These are phyloP conservation scores for Anthostomella pinea DNA, from an alignment of 2,329 filamentous ascomycete species.

Conservation along the genomic window DNA sequence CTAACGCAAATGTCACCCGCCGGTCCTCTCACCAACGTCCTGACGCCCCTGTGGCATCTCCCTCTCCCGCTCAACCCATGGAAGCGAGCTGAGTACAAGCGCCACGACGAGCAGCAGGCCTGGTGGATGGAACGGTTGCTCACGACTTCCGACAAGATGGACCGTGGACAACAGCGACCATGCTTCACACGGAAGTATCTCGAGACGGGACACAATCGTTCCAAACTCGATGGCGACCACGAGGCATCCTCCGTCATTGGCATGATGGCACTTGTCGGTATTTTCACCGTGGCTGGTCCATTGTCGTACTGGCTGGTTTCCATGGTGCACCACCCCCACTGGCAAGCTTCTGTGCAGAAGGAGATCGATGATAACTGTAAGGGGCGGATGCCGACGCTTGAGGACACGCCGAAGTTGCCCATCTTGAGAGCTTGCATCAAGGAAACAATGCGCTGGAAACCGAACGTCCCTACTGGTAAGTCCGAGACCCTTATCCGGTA, in stretches of 20 bases:
- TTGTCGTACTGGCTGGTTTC: slow-evolving; percentile 37
- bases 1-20: slow-evolving; percentile 57
- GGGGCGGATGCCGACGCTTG: slow-evolving; percentile 41
- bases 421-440: slow-evolving; percentile 46
- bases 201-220: slow-evolving; percentile 33
- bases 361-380: slow-evolving; percentile 43
- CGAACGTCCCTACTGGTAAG: slow-evolving; percentile 42
- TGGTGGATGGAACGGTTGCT: slow-evolving; percentile 51
- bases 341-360: slow-evolving; percentile 42
- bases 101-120: slow-evolving; percentile 50
- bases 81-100: slow-evolving; percentile 50
- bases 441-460: slow-evolving; percentile 43
- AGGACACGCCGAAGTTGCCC: slow-evolving; percentile 41
- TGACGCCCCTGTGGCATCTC: slow-evolving; percentile 53
- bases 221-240: slow-evolving; percentile 30
- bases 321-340: slow-evolving; percentile 48
- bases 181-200: slow-evolving; percentile 42
- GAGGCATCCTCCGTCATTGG: slow-evolving; percentile 34
- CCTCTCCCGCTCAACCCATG: slow-evolving; percentile 50
- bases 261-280: slow-evolving; percentile 37
- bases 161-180: slow-evolving; percentile 36
- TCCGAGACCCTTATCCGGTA: too few species aligned
- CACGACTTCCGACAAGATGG: slow-evolving; percentile 38
- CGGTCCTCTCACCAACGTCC: slow-evolving; percentile 54
- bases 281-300: slow-evolving; percentile 36